Base-by-base conservation (phyloP, 768 basidiomycete genomes). In the Termitomyces sp. region DNA sequence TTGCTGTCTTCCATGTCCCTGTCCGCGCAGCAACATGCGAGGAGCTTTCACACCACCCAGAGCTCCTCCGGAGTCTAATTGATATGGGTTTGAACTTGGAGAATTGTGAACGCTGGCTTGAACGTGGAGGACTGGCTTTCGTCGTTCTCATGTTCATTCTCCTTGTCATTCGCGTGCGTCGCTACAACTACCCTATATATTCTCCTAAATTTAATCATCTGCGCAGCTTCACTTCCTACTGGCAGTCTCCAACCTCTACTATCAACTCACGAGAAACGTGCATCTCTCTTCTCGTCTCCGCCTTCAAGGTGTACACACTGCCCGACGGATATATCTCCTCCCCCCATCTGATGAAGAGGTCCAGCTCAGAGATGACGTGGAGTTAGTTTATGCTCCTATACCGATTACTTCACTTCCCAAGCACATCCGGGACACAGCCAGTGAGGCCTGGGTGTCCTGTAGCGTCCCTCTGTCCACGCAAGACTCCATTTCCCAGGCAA, bases 51-150 rank as follows among this genome's bases (percentile, higher is more conserved):
- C 78, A 84, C 50, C 86, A 90, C 55, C 86, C 89, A 18, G 89
- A 91, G 66, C 73, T 92, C 43, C 79, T 91, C 71, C 82, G 83
- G 9, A 83, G 83, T 62, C 70, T 90, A 72, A 76, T 80, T 51
- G 86, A 88, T 66, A 79, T 87, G 65, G 90, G 89, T 0, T 75
- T 92, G 64, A 88, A 80, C 64, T 70, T 88, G 44, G 90, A 92
- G 71, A 90, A 90, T 62, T 92, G 91, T 67, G 90, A 92, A 66
- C 78, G 80, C 57, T 90, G 87, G 86, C 78, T 90, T 48, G 88
- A 87, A 67, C 78, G 83, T 42, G 86, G 81, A 8, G 77, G 85
- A 33, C 68, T 87, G 58, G 84, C 75, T 0, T 76, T 82, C 35
- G 73, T 90, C 49, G 82, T 77, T 1, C 68, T 84, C 45, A 79